Base-by-base conservation (phyloP, 306 rosid genomes). In the Senna siamea region DNA sequence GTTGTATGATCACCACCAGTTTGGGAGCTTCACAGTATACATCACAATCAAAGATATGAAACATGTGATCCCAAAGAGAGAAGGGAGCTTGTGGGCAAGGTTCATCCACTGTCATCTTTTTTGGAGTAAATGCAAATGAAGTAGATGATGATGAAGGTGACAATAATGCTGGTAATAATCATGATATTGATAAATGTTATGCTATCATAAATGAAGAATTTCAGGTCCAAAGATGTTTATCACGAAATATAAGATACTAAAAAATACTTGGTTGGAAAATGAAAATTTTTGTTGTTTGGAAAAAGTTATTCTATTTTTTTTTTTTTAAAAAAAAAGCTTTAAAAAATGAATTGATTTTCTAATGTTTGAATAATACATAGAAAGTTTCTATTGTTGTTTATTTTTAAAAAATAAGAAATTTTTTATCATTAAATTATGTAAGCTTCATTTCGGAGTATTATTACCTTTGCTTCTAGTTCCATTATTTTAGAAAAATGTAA, bases 41-140 rank as follows among this genome's bases (percentile, higher is more conserved):
- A 35, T 79, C 76, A 40, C 70, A 44, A 70, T 79, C 81, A 41
- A 9, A 50, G 54, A 70, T 20, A 66, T 38, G 48, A 37, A 69
- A 13, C 41, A 38, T 55, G 83, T 64, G 81, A 67, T 19, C 41
- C 62, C 26, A 57, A 66, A 37, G 5, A 6, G 47, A 55, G 70
- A 57, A 18, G 19, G 5, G 48, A 52, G 28, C 70, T 74, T 26
- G 70, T 48, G 65, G 30, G 41, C 35, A 50, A 14, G 22, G 7
- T 70, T 65, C 50, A 22, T 54, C 78, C 76, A 66, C 13, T 7
- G 0, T 17, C 38, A 55, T 5, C 7, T 62, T 51, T 40, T 14
- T 2, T 18, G 59, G 23, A 0, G 34, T 11, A 48, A 48, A 48
- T 9, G 7, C 30, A 43, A 44, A 44, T 44, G 30, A 58, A 12